phyloP scores from a whole-genome alignment of 2,329 filamentous ascomycete genomes.

The Ophiostoma piceae region DNA sequence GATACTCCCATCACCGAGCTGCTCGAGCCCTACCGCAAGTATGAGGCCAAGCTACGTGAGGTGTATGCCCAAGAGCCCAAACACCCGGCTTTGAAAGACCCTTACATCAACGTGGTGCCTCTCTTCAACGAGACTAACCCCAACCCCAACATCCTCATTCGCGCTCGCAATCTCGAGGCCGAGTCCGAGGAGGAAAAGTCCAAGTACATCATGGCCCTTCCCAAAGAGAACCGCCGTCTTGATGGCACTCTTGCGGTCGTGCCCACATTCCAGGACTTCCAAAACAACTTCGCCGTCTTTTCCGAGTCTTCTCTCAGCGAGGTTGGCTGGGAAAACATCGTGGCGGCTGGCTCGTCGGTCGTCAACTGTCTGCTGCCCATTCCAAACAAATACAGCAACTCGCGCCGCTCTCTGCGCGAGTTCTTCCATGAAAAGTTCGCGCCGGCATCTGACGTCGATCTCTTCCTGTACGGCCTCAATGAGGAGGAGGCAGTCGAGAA shows the following conservation, averaged over 20 bases:
- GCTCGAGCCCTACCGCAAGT: constrained; percentile 60
- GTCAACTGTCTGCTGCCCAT: constrained; percentile 72
- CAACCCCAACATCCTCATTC: constrained; percentile 54
- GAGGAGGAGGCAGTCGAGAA: constrained; percentile 76
- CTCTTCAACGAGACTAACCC: constrained; percentile 57
- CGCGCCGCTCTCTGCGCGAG: constrained; percentile 59
- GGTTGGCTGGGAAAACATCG: constrained; percentile 75
- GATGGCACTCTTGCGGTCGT: constrained; percentile 65
- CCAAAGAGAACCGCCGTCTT: constrained; percentile 54
- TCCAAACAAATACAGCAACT: constrained; percentile 54
- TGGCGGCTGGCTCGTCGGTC: constrained; percentile 75
- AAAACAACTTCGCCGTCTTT: constrained; percentile 65
- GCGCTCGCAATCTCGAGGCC: constrained; percentile 52
- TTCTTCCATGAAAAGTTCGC: constrained; percentile 80
- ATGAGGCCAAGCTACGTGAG: constrained; percentile 61
- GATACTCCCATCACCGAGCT: constrained; percentile 52
- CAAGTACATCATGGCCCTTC: constrained; percentile 65
- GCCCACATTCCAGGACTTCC: constrained; percentile 61
- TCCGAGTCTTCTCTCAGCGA: constrained; percentile 72
- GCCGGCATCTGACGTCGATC: constrained; percentile 78
- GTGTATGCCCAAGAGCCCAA: constrained; percentile 63
- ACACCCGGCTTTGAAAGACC: constrained; percentile 39
- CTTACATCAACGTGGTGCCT: constrained; percentile 56
- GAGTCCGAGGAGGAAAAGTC: constrained; percentile 58
- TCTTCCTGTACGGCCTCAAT: constrained; percentile 75